Conservation (phyloP, 306 rosid species). For the Astragalus glycyphyllos region DNA sequence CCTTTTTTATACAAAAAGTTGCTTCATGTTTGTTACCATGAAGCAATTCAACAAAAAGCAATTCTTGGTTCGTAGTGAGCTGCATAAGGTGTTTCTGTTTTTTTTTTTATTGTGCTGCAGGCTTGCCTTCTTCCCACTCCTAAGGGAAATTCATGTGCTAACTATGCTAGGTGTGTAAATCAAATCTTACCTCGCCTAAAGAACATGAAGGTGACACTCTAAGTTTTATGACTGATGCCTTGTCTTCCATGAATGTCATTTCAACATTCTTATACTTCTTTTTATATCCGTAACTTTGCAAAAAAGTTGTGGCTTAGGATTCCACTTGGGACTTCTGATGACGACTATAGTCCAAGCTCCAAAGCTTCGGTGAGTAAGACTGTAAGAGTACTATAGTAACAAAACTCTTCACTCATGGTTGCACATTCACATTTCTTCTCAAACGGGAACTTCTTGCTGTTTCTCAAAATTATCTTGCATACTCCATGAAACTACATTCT, state of each 20-base stretch:
- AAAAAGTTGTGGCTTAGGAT: conserved; percentile 76
- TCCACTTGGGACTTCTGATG: conserved; percentile 63
- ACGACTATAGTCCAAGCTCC: conserved; percentile 49
- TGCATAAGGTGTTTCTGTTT: conserved; percentile 1
- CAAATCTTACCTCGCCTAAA: neutral
- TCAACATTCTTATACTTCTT: conserved; percentile 23
- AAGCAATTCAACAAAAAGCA: neutral
- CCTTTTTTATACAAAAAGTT: neutral
- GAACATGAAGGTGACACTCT: conserved; percentile 27
- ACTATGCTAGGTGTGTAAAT: conserved; percentile 22
- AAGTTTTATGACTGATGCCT: neutral
- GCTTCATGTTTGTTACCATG: neutral
- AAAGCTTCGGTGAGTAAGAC: conserved; percentile 56
- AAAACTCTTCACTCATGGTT: neutral
- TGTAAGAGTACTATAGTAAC: neutral
- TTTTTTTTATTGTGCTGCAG: conserved; percentile 50
- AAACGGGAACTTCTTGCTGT: neutral
- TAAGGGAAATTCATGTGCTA: conserved; percentile 51
- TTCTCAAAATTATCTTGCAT: neutral
- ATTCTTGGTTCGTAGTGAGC: neutral
- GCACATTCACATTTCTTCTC: neutral
- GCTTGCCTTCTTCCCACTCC: conserved; percentile 87
- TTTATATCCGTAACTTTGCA: conserved; percentile 33
- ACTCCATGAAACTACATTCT: conserved; percentile 19
- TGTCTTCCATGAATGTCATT: neutral